Base-by-base conservation (phyloP, 768 basidiomycete genomes). In the Boletus subcaerulescens region DNA sequence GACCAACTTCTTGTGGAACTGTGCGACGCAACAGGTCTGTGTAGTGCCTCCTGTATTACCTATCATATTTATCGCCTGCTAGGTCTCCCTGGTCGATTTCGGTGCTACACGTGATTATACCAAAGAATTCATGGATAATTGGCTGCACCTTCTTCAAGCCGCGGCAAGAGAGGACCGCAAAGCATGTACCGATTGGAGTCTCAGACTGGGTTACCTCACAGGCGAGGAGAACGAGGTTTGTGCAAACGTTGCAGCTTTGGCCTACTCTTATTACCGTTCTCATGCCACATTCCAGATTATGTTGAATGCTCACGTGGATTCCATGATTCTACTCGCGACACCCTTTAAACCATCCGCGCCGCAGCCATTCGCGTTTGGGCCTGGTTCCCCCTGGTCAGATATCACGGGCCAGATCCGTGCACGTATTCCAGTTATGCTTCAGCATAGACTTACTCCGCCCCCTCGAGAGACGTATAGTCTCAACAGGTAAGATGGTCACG, bases 1-100 rank as follows among this genome's bases (percentile, higher is more conserved):
- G 91, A 90, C 92, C 10, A 98, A 98, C 70, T 98, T 99, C 74
- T 75, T 99, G 22, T 98, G 91, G 86, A 89, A 94, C 69, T 62
- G 77, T 0, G 55, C 73, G 3, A 84, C 84, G 1, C 77, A 80
- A 41, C 82, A 85, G 78, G 89, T 87, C 18, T 22, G 67, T 39
- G 41, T 17, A n/a, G 13, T 18, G 18, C 11, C 31, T 40, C 39
- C 32, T 47, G 17, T 35, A 5, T n/a, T n/a, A 10, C 2, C 6
- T 6, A 18, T 50, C n/a, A 12, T 11, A 49, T 7, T 57, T 32
- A 35, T 39, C 22, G 36, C 31, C 38, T 5, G 33, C 38, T 56
- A 91, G 85, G 75, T 95, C 36, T 91, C 90, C 60, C 75, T 99
- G 24, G 89, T 99, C 48, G 97, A 99, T 71, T 98, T 98, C 64